Percentiles rank a stretch among this genome's conserved stretches.
Conservation (phyloP, 495 filamentous ascomycete species). For the Xylaria curta region DNA sequence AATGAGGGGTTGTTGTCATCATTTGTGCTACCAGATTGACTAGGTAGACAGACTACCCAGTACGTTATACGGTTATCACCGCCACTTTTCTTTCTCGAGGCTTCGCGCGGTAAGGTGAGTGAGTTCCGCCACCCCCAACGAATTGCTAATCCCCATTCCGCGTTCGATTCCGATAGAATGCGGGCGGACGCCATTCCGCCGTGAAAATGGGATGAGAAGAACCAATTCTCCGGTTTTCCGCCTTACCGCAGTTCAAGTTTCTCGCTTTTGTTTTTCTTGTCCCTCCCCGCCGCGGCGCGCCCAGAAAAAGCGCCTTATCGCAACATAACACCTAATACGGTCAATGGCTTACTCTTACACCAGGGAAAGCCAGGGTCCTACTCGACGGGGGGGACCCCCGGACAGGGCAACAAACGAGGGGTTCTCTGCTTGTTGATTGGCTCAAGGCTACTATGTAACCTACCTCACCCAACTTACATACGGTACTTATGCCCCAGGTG, state of each 20-base stretch:
- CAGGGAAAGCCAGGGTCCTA: constrained; percentile 11
- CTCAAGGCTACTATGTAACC: too few species aligned
- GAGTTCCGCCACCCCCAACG: background rate
- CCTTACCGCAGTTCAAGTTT: background rate
- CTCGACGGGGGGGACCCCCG: background rate
- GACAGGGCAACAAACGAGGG: background rate
- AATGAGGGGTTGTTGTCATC: constrained; percentile 1
- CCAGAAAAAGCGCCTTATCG: background rate
- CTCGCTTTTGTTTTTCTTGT: background rate
- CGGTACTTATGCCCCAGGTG: too few species aligned
- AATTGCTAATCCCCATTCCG: background rate
- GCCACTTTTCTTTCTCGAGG: background rate
- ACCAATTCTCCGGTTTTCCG: constrained; percentile 2
- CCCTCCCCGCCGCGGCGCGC: too few species aligned
- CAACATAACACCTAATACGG: constrained; percentile 11
- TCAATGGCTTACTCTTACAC: constrained; percentile 6
- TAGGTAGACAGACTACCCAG: too few species aligned
- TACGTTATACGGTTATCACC: background rate
- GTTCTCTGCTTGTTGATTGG: background rate
- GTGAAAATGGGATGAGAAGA: background rate
- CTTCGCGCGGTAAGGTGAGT: background rate
- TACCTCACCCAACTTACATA: too few species aligned
- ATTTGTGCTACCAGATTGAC: constrained; percentile 3
- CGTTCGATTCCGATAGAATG: background rate
- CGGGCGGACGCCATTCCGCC: constrained; percentile 4